Conservation (phyloP, 495 filamentous ascomycete species). For the Penicillium bovifimosum region DNA sequence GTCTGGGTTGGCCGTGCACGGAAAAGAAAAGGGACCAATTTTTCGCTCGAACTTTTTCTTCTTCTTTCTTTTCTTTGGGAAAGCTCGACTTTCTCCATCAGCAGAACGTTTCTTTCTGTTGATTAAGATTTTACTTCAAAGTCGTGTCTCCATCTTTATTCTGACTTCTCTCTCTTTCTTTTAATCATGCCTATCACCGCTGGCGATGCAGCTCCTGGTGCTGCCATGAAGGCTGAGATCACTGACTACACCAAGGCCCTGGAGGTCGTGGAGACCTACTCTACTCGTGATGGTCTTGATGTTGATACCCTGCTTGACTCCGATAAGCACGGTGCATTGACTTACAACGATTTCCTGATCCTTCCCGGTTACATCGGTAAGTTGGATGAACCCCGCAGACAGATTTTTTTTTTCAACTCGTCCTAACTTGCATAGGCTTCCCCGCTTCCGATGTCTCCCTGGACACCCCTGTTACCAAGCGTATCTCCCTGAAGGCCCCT, state of each 20-base stretch:
- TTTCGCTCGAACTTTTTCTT: slow-evolving; percentile 38
- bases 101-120: slow-evolving; percentile 46
- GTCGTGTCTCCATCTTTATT: slow-evolving; percentile 6
- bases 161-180: slow-evolving; percentile 20
- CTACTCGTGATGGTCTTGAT: slow-evolving; percentile 74
- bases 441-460: slow-evolving; percentile 83
- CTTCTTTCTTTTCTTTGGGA: slow-evolving; percentile 52
- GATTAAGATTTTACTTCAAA: slow-evolving; percentile 26
- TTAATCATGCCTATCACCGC: slow-evolving; percentile 66
- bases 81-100: slow-evolving; percentile 51
- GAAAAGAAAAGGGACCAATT: slow-evolving; percentile 34
- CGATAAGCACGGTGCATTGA: slow-evolving; percentile 81
- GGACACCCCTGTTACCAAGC: slow-evolving; percentile 88
- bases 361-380: slow-evolving; percentile 63
- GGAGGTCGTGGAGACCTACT: slow-evolving; percentile 69
- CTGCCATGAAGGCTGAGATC: slow-evolving; percentile 43
- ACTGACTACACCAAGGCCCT: slow-evolving; percentile 62
- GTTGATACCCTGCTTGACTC: slow-evolving; percentile 79
- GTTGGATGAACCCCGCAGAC: slow-evolving; percentile 13
- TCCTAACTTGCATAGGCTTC: slow-evolving; percentile 53
- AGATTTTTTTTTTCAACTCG: neutral
- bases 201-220: slow-evolving; percentile 46
- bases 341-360: slow-evolving; percentile 71
- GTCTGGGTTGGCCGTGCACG: slow-evolving; percentile 15
- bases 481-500: slow-evolving; percentile 88